Evolutionary conservation across 2,329 filamentous ascomycete genomes (phyloP).

Genomic region (Phaeosphaeria sp.): DNA sequence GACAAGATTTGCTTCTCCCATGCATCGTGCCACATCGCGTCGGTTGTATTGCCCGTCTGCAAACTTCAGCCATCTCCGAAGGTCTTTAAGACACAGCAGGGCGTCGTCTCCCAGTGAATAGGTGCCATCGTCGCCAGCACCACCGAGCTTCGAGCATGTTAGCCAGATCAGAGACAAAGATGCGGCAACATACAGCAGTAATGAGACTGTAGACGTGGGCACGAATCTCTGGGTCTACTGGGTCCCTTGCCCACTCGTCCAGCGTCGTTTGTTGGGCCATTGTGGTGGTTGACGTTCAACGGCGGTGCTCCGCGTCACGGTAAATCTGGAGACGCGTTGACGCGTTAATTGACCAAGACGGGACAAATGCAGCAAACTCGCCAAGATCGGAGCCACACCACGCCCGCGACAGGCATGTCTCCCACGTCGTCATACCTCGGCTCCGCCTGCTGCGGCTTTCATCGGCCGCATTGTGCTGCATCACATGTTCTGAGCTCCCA

Average conservation of each 20-base stretch:
- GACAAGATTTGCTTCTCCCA: constrained; percentile 91
- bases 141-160: constrained; percentile 73
- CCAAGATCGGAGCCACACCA: constrained; percentile 18
- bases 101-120: constrained; percentile 95
- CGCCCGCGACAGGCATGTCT: constrained; percentile 1
- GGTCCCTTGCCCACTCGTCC: constrained; percentile 53
- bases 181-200: constrained; percentile 70
- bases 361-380: constrained; percentile 30
- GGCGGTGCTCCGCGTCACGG: constrained; percentile 16
- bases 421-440: constrained; percentile 24
- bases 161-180: constrained; percentile 7
- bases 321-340: constrained; percentile 35
- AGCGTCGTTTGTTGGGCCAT: constrained; percentile 46
- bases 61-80: constrained; percentile 93
- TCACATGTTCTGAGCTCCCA: background rate
- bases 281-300: constrained; percentile 34
- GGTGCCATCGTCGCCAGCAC: constrained; percentile 77
- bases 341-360: constrained; percentile 36
- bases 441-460: constrained; percentile 27
- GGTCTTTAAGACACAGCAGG: constrained; percentile 86
- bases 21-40: constrained; percentile 91
- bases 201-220: constrained; percentile 93
- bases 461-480: constrained; percentile 20
- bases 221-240: constrained; percentile 87
- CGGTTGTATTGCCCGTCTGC: constrained; percentile 94